Base-by-base conservation (phyloP, 1,284 basidiomycete species). In the Heterobasidion parviporum region DNA sequence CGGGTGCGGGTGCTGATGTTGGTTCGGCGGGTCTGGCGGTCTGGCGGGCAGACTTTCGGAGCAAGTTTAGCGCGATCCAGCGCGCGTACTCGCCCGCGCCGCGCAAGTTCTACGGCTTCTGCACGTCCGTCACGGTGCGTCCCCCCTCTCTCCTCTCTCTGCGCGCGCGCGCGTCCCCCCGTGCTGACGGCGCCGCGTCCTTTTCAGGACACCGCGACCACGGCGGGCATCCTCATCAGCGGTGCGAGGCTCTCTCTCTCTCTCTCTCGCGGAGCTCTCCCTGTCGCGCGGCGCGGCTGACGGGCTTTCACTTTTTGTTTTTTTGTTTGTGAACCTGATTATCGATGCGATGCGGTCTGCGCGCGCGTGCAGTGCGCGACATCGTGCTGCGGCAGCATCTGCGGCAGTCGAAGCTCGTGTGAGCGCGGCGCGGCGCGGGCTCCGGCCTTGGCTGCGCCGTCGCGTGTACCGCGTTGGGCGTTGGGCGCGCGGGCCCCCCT, bases 51-150 rank as follows among this genome's bases (percentile, higher is more conserved):
- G 88, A 89, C 68, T 81, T 90, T 60, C 75, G 79, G 54, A 77
- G 82, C 62, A 90, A 90, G 65, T 90, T 90, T 62, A 82, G 77
- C 59, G 87, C 85, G 10, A 89, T 90, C 49, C 86, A 88, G 62
- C 73, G 87, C 59, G 85, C 89, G 66, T 84, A 87, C 65, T 89
- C 87, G 8, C 86, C 85, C 1, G 75, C 75, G 43, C 85, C 87
- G 49, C 74, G 88, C 54, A 88, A 87, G 64, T 90, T 89, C 62
- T 90, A 90, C 63, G 83, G 83, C 3, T 89, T 88, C 65, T 85
- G 82, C 61, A 90, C 88, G 15, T 87, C 84, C 16, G 86, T 90
- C 38, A 90, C 87, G 54, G 83, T 85, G 60, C 52, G 78, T 64
- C 48, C 5, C 10, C 18, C 47, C 16, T 45, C 49, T 26, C 38